A percentile compares a stretch with the other conserved stretches of the same genome.
These are phyloP conservation scores for Podaxis carcinomalis DNA, from an alignment of 768 basidiomycete genomes.

Conservation along the genomic window DNA sequence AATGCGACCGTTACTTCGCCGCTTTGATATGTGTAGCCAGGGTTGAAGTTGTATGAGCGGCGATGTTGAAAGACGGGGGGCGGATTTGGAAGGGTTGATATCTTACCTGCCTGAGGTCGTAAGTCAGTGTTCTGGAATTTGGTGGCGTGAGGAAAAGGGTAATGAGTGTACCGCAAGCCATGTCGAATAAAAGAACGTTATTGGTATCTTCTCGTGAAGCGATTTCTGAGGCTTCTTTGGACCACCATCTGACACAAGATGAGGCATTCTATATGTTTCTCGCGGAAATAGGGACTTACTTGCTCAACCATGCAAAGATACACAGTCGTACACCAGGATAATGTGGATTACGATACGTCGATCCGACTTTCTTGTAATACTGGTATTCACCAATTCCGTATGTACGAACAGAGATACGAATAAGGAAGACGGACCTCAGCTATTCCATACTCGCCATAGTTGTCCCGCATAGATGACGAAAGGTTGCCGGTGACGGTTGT, in stretches of 20 bases:
- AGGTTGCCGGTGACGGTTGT: slow-evolving; percentile 27
- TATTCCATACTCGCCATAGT: slow-evolving; percentile 44
- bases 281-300: slow-evolving; percentile 22
- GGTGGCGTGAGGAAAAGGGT: slow-evolving; percentile 15
- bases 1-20: slow-evolving; percentile 62
- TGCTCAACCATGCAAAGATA: slow-evolving; percentile 49
- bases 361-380: slow-evolving; percentile 64
- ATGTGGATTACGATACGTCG: slow-evolving; percentile 71
- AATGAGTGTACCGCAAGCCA: slow-evolving; percentile 40
- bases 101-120: slow-evolving; percentile 25
- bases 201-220: slow-evolving; percentile 11
- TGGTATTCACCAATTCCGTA: slow-evolving; percentile 16
- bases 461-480: slow-evolving; percentile 35
- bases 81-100: neutral
- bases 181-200: slow-evolving; percentile 46
- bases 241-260: slow-evolving; percentile 29
- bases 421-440: slow-evolving; percentile 37
- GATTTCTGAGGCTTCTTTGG: slow-evolving; percentile 23
- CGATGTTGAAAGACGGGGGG: neutral
- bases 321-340: slow-evolving; percentile 60
- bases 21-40: slow-evolving; percentile 25
- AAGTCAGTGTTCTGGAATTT: slow-evolving; percentile 1
- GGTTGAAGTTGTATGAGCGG: neutral
- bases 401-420: neutral
- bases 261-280: neutral